A percentile compares a stretch with the other conserved stretches of the same genome.
Conservation (phyloP, 2,329 filamentous ascomycete species). For the Fusarium praegraminearum region DNA sequence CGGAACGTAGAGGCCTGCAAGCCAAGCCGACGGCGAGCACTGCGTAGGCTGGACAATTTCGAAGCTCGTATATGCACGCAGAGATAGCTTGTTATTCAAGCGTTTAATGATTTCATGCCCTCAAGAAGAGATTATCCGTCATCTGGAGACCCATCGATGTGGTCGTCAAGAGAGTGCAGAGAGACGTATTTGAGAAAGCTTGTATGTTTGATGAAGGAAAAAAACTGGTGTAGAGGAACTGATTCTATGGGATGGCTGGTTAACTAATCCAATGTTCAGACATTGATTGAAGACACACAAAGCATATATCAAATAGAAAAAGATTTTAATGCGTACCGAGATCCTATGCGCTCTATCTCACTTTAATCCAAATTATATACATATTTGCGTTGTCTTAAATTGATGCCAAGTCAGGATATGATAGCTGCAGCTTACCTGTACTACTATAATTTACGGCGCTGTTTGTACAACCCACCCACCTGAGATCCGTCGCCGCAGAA, state of each 20-base stretch:
- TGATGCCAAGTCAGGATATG: background rate
- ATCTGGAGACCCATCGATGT: background rate
- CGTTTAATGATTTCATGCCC: background rate
- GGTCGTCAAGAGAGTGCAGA: background rate
- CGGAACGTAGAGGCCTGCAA: background rate
- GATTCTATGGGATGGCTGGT: background rate
- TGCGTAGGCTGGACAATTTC: background rate
- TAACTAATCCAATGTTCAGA: background rate
- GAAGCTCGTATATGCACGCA: background rate
- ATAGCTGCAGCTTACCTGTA: background rate
- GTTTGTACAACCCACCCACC: constrained; percentile 17
- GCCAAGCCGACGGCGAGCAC: background rate
- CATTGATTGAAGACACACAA: background rate
- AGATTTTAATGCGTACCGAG: background rate
- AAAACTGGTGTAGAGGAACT: constrained; percentile 3
- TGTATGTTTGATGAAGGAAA: constrained; percentile 6
- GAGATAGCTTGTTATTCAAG: background rate
- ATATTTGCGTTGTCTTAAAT: background rate
- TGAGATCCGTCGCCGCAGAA: constrained; percentile 19
- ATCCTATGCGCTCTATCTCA: background rate
- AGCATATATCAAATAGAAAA: background rate
- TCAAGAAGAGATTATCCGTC: background rate
- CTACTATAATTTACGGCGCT: constrained; percentile 3
- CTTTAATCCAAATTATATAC: background rate
- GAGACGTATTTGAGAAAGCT: background rate